Conservation (phyloP, 805 yeast species). For the Wickerhamiella qilinensis region DNA sequence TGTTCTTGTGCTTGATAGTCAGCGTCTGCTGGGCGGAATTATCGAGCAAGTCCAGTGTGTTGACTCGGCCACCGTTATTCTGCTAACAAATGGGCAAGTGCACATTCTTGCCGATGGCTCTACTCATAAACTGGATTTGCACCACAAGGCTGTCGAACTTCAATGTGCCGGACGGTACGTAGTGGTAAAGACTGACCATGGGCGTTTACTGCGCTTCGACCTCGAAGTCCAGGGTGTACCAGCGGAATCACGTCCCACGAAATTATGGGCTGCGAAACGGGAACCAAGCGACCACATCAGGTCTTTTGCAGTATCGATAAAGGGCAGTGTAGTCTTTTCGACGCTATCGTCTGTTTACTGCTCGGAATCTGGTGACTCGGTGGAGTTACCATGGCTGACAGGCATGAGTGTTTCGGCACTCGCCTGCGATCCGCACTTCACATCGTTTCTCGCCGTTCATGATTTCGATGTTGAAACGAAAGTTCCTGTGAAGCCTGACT, state of each 20-base stretch:
- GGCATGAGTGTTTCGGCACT: constrained; percentile 8
- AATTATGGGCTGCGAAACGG: constrained; percentile 9
- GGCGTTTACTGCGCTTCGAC: not conserved
- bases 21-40: constrained; percentile 1
- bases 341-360: constrained; percentile 11
- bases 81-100: constrained; percentile 7
- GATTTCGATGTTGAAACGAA: not conserved
- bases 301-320: constrained; percentile 10
- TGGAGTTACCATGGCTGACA: constrained; percentile 5
- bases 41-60: constrained; percentile 9
- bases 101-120: constrained; percentile 3
- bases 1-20: constrained; percentile 3
- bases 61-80: constrained; percentile 9
- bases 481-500: not conserved
- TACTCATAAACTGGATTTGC: not conserved
- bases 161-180: constrained; percentile 8
- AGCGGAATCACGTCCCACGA: not conserved
- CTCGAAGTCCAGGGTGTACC: not conserved
- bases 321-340: constrained; percentile 11
- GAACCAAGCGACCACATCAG: constrained; percentile 6
- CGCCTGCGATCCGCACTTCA: constrained; percentile 9
- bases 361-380: constrained; percentile 7
- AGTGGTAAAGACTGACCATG: not conserved
- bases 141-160: constrained; percentile 4
- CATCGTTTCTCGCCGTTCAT: constrained; percentile 8